These are phyloP conservation scores for Garcia nutans DNA, from an alignment of 345 rosid genomes.

Conservation along the genomic window DNA sequence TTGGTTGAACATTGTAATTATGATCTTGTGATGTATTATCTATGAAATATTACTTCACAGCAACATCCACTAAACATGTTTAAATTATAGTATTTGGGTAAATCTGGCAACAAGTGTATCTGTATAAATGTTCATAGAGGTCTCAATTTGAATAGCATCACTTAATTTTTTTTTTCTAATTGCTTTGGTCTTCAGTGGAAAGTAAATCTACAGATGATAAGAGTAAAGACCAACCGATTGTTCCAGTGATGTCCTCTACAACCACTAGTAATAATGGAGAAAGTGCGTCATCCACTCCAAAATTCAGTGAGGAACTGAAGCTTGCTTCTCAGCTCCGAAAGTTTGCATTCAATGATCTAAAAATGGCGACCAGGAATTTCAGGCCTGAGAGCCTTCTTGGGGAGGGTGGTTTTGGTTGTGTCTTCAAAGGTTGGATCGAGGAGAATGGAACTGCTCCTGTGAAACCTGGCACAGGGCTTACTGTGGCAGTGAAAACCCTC, in stretches of 20 bases:
- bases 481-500: conserved; percentile 33
- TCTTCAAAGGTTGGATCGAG: conserved; percentile 33
- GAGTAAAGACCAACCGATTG: conserved; percentile 19
- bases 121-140: not conserved
- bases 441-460: conserved; percentile 37
- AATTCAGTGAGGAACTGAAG: conserved; percentile 32
- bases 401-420: conserved; percentile 37
- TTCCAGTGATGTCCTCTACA: conserved; percentile 23
- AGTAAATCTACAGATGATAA: conserved; percentile 25
- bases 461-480: conserved; percentile 33
- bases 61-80: not conserved
- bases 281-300: conserved; percentile 27
- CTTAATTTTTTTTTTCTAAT: not conserved
- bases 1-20: not conserved
- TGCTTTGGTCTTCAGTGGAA: conserved; percentile 17
- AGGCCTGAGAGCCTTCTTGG: conserved; percentile 35
- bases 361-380: conserved; percentile 31
- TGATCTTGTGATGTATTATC: not conserved
- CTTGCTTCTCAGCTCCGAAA: conserved; percentile 30
- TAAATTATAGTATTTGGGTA: not conserved
- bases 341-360: conserved; percentile 27
- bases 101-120: not conserved
- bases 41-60: not conserved
- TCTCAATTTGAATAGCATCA: not conserved
- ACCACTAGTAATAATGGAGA: conserved; percentile 22